These are phyloP conservation scores for Botrytis aclada DNA, from an alignment of 2,329 filamentous ascomycete species.

Conservation along the genomic window DNA sequence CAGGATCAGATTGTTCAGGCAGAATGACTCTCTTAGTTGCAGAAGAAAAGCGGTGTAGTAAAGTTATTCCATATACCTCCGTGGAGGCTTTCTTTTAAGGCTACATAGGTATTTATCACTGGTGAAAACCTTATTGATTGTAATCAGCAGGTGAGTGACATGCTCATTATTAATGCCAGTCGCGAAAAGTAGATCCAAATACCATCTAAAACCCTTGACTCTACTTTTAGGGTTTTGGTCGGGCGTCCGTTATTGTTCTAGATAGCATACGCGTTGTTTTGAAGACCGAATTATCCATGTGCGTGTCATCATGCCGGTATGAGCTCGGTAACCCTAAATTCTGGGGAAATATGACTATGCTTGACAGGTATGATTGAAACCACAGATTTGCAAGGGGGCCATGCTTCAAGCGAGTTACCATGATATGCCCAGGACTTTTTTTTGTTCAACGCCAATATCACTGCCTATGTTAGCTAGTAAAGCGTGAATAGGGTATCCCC, in stretches of 20 bases:
- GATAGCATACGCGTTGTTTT: neutral
- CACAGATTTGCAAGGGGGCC: neutral
- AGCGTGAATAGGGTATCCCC: neutral
- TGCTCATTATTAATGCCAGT: neutral
- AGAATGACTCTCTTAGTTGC: no score
- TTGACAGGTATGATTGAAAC: neutral
- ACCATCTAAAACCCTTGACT: no score
- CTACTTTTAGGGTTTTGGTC: no score
- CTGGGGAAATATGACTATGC: neutral
- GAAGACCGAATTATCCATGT: neutral
- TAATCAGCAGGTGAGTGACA: neutral
- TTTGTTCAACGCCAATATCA: neutral
- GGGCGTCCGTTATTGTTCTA: no score
- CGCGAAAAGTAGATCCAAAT: no score
- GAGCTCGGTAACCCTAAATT: constrained; percentile 10
- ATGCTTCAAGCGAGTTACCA: neutral
- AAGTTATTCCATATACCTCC: no score
- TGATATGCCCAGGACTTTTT: neutral
- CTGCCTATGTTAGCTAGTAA: neutral
- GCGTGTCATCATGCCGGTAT: neutral
- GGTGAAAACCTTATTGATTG: neutral
- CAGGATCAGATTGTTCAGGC: no score
- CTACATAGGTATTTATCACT: neutral
- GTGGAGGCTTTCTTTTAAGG: no score
- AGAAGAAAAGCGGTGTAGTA: no score